Base-by-base conservation (phyloP, 139 green algal species). In the Nannochloris sp. region DNA sequence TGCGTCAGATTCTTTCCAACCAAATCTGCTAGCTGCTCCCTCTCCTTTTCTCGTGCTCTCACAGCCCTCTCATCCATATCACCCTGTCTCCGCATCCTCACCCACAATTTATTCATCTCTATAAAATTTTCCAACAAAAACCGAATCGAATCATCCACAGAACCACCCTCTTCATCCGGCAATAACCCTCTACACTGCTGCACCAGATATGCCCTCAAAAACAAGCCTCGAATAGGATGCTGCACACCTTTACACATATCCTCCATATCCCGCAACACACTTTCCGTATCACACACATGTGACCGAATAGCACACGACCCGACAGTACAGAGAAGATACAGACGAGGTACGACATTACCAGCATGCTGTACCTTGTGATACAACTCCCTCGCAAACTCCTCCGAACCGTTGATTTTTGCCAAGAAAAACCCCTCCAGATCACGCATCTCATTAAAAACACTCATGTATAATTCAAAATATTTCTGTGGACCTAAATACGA, bases 81-180 rank as follows among this genome's bases (percentile, higher is more conserved):
- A 43, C 75, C 64, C 67, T 82, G 71, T 57, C 89, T 79, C 72
- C 85, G 73, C 87, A 95, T 95, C 53, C 89, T 77, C 16, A 94
- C 88, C 89, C 89, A 99, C 65, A 99, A 87, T 85, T 97, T 97
- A 85, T 99, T 99, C 90, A 97, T 98, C 70, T 98, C 93, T 3
- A 90, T 94, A 72, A 99, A 99, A 75, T 98, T 98, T 57, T 86
- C 75, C 37, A 98, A 80, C 62, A 97, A 68, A 68, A 99, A 98
- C 60, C 97, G 88, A 4, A 97, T 67, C 3, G 92, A 87, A 65
- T 98, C 90, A 19, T 76, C 60, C 34, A 95, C 85, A 64, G 78
- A 71, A 25, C 74, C 49, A 6, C 68, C 80, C 4, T 83, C 85
- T 4, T 69, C 72, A 71, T 92, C 85, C 5, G 88, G 88, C 49